Evolutionary conservation across 2,329 filamentous ascomycete species (phyloP).

Genomic region (Penicillium sp.): DNA sequence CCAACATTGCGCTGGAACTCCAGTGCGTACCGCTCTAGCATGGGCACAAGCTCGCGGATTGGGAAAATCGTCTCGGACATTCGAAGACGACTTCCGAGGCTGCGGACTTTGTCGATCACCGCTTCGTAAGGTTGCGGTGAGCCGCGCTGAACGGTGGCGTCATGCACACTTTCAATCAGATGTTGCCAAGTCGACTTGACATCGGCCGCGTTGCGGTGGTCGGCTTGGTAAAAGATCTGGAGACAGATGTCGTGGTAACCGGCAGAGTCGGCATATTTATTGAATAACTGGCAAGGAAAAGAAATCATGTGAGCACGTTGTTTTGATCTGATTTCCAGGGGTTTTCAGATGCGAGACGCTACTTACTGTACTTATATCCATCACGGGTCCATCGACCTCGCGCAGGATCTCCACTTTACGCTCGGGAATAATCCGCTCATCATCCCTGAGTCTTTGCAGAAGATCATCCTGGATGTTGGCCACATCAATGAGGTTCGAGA

Average conservation of each 20-base stretch:
- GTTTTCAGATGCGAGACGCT: not conserved
- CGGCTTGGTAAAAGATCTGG: slow-evolving; percentile 85
- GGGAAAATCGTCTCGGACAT: slow-evolving; percentile 58
- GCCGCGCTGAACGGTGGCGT: slow-evolving; percentile 48
- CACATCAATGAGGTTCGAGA: slow-evolving; percentile 83
- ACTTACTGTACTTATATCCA: slow-evolving; percentile 72
- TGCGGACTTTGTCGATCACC: slow-evolving; percentile 55
- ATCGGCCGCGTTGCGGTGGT: slow-evolving; percentile 83
- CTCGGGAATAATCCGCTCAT: slow-evolving; percentile 65
- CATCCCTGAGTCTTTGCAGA: slow-evolving; percentile 71
- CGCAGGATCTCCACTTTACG: slow-evolving; percentile 64
- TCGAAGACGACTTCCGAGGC: slow-evolving; percentile 56
- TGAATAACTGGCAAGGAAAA: slow-evolving; percentile 67
- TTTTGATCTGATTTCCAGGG: too few species aligned
- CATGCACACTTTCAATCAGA: slow-evolving; percentile 71
- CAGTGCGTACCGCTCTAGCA: slow-evolving; percentile 56
- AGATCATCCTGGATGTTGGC: slow-evolving; percentile 95
- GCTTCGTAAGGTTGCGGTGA: slow-evolving; percentile 49
- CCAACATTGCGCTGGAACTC: slow-evolving; percentile 50
- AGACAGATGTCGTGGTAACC: slow-evolving; percentile 93
- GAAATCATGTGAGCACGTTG: slow-evolving; percentile 12
- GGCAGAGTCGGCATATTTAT: slow-evolving; percentile 84
- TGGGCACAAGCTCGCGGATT: slow-evolving; percentile 53
- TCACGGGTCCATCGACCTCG: slow-evolving; percentile 74
- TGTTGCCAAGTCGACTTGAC: slow-evolving; percentile 83